Evolutionary conservation across 306 rosid genomes (phyloP).

Genomic region (Quercus engelmannii): DNA sequence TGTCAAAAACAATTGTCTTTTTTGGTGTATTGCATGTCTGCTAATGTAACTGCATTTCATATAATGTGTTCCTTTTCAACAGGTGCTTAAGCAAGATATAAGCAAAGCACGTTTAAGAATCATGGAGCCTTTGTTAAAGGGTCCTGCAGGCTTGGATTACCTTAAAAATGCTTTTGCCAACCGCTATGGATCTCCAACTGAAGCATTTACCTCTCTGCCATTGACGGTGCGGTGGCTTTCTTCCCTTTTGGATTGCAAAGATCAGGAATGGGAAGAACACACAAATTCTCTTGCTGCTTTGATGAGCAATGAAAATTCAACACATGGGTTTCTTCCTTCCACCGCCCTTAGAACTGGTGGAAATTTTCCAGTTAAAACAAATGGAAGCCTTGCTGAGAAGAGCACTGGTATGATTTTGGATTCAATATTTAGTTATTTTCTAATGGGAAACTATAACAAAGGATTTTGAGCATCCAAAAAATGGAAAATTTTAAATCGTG

Average conservation of each 20-base stretch:
- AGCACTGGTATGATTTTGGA: conserved; percentile 34
- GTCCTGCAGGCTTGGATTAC: conserved; percentile 88
- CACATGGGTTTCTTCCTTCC: conserved; percentile 67
- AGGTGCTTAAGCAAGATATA: conserved; percentile 85
- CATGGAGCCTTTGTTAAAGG: conserved; percentile 76
- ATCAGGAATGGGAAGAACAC: conserved; percentile 87
- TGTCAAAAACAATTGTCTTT: background rate
- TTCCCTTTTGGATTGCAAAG: conserved; percentile 54
- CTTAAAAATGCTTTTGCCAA: conserved; percentile 76
- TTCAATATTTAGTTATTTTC: background rate
- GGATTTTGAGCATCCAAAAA: too few relatives aligned
- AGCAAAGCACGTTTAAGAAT: conserved; percentile 79
- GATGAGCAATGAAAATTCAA: conserved; percentile 27
- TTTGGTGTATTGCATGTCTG: background rate
- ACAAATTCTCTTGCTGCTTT: conserved; percentile 33
- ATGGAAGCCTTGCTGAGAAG: conserved; percentile 31
- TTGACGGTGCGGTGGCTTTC: conserved; percentile 68
- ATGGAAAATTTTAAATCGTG: too few relatives aligned
- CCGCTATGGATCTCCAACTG: conserved; percentile 72
- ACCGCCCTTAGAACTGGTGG: conserved; percentile 82
- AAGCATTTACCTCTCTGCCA: conserved; percentile 55
- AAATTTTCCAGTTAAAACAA: conserved; percentile 41
- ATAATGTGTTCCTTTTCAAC: conserved; percentile 21
- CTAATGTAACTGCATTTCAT: conserved; percentile 7
- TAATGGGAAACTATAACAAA: background rate